Evolutionary conservation across 331 rosid genomes (phyloP).

Genomic region (Spiraea crenata): DNA sequence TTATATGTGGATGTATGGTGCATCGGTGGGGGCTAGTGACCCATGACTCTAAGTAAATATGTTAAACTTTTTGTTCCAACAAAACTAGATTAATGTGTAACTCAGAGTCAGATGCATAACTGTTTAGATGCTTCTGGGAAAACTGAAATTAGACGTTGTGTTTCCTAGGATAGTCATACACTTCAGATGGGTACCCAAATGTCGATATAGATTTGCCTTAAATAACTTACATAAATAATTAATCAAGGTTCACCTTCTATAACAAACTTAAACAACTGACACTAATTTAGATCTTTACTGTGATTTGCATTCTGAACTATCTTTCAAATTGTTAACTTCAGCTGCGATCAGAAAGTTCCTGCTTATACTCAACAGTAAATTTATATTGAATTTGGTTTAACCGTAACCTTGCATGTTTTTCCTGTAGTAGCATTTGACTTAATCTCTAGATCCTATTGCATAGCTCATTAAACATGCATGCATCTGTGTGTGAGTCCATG

Average conservation of each 20-base stretch:
- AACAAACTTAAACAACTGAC: neutral
- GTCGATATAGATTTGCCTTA: neutral
- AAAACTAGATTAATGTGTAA: neutral
- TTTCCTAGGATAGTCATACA: neutral
- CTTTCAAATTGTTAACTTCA: neutral
- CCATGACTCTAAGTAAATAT: neutral
- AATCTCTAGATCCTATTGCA: neutral
- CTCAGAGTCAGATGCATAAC: neutral
- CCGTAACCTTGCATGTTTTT: neutral
- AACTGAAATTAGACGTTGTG: neutral
- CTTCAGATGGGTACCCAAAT: slow-evolving; percentile 1
- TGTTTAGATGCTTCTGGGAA: neutral
- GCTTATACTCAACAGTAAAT: neutral
- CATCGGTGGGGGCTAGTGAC: slow-evolving; percentile 10
- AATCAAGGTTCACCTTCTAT: neutral
- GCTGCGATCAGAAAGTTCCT: neutral
- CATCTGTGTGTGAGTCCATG: neutral
- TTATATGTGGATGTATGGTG: slow-evolving; percentile 9
- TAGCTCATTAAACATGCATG: neutral
- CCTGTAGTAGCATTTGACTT: neutral
- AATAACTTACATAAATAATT: neutral
- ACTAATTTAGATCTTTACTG: neutral
- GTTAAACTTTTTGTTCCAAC: slow-evolving; percentile 1
- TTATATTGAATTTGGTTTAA: neutral
- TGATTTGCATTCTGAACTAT: neutral